Conservation (phyloP, 2,329 filamentous ascomycete species). For the Fusarium hostae region DNA sequence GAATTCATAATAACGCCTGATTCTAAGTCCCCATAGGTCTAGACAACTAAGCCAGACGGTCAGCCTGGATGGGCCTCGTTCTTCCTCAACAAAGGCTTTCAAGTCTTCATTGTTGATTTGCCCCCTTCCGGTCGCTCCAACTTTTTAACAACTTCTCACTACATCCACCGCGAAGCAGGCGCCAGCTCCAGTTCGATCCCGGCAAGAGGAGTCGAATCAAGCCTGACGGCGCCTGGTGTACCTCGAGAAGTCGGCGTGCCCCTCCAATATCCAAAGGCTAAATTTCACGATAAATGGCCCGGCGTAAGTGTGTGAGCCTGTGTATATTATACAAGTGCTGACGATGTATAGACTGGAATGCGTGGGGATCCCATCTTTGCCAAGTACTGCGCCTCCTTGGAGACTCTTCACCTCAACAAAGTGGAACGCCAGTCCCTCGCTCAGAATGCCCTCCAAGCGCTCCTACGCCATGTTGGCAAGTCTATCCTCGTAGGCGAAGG, state of each 20-base stretch:
- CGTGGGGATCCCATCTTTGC: conserved; percentile 61
- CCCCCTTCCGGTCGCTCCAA: conserved; percentile 54
- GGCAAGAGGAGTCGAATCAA: conserved; percentile 41
- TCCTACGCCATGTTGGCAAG: conserved; percentile 56
- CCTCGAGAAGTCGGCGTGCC: conserved; percentile 14
- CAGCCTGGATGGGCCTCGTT: conserved; percentile 58
- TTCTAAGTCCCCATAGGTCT: conserved; percentile 45
- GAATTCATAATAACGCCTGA: accelerated
- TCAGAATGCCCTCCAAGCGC: conserved; percentile 52
- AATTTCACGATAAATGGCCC: conserved; percentile 54
- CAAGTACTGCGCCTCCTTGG: conserved; percentile 57
- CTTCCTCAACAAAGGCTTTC: conserved; percentile 55
- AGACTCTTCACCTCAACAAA: conserved; percentile 48
- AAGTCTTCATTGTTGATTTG: conserved; percentile 57
- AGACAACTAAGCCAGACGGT: conserved; percentile 60
- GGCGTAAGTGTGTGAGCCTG: conserved; percentile 38
- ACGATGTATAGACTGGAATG: conserved; percentile 45
- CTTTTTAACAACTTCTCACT: conserved; percentile 34
- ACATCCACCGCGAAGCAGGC: conserved; percentile 37
- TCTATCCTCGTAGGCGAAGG: conserved; percentile 62
- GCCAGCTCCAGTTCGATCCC: conserved; percentile 29
- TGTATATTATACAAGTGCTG: not conserved
- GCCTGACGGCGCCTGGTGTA: conserved; percentile 48
- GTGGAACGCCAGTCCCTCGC: conserved; percentile 47
- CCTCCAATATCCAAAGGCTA: conserved; percentile 41